Conservation (phyloP, 805 yeast species). For the Candida railenensis region DNA sequence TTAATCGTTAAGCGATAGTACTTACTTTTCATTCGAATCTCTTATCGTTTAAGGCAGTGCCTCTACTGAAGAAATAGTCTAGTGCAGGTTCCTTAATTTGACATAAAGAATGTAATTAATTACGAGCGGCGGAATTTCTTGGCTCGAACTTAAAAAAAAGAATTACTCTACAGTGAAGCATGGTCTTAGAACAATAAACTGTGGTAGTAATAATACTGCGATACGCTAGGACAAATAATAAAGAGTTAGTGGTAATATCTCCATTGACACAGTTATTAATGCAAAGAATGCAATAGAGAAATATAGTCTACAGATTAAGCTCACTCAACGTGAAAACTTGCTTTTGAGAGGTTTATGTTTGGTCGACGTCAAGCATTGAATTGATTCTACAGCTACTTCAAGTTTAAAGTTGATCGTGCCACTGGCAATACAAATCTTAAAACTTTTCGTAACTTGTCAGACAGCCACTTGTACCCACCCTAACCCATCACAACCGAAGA, state of each 20-base stretch:
- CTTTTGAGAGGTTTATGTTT: background rate
- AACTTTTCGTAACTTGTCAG: conserved; percentile 76
- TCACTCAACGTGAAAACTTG: background rate
- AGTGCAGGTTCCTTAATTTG: background rate
- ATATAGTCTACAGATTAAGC: background rate
- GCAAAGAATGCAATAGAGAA: background rate
- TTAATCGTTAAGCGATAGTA: too few species aligned
- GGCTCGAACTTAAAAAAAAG: background rate
- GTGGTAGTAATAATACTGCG: too few species aligned
- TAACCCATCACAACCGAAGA: conserved; percentile 67
- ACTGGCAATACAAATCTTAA: too few species aligned
- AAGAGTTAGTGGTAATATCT: too few species aligned
- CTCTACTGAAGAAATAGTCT: background rate
- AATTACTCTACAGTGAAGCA: background rate
- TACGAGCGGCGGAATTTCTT: background rate
- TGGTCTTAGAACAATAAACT: too few species aligned
- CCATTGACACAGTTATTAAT: too few species aligned
- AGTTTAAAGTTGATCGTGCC: too few species aligned
- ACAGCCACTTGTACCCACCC: conserved; percentile 98
- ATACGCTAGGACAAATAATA: too few species aligned
- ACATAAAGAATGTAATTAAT: background rate
- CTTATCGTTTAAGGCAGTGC: too few species aligned
- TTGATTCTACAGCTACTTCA: background rate
- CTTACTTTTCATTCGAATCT: too few species aligned
- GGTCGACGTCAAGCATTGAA: conserved; percentile 3